Percentiles rank a stretch among this genome's conserved stretches.
These are phyloP conservation scores for Solidago caesia DNA, from an alignment of 129 eudicot genomes.

Conservation along the genomic window DNA sequence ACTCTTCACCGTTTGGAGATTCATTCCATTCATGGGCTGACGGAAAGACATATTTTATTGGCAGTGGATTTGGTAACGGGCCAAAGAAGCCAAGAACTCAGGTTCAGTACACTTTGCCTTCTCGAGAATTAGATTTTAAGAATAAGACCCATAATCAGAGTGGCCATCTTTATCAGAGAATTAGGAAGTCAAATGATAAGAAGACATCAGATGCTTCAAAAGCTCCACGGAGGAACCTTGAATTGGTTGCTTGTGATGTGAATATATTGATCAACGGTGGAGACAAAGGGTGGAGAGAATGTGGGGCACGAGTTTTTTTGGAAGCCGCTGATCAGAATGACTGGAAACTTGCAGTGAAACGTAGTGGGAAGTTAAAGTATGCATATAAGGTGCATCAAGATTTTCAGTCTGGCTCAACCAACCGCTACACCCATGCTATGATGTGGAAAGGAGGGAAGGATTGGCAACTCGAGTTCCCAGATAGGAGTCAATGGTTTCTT, in stretches of 20 bases:
- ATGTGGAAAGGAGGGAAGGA: conserved; percentile 98
- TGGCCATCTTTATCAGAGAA: conserved; percentile 59
- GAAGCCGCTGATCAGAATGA: conserved; percentile 75
- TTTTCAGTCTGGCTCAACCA: conserved; percentile 75
- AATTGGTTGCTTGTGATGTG: conserved; percentile 67
- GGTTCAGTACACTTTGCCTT: conserved; percentile 76
- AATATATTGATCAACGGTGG: conserved; percentile 66
- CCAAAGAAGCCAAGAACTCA: conserved; percentile 84
- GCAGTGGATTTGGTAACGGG: conserved; percentile 59
- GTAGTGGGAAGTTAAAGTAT: conserved; percentile 65
- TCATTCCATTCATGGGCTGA: conserved; percentile 46
- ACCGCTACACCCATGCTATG: conserved; percentile 94
- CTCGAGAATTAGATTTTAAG: conserved; percentile 42
- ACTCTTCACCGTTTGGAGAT: conserved; percentile 36
- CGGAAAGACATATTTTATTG: conserved; percentile 44
- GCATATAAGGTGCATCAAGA: conserved; percentile 68
- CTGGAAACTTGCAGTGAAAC: conserved; percentile 77
- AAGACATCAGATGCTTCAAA: conserved; percentile 41
- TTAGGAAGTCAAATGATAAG: conserved; percentile 71
- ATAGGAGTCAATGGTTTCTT: conserved; percentile 74
- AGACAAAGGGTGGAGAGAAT: conserved; percentile 87
- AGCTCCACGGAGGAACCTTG: conserved; percentile 51
- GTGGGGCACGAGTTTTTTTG: conserved; percentile 66
- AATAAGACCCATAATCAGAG: conserved; percentile 40
- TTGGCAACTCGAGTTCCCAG: conserved; percentile 88